Base-by-base conservation (phyloP, 2,329 filamentous ascomycete species). In the Emergomyces orientalis region DNA sequence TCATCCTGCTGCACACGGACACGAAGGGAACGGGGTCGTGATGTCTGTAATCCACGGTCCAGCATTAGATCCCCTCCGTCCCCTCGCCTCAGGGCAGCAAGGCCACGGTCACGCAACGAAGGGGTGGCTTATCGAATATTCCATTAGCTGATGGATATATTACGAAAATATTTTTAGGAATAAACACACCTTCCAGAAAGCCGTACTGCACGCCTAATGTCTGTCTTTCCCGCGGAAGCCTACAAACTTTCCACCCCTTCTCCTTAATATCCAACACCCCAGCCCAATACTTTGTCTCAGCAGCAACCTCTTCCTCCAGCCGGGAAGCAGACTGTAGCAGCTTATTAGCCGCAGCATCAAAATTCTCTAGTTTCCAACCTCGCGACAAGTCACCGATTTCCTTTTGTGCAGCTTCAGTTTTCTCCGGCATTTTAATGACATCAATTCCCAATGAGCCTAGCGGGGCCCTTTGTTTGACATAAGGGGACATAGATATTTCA, bases 221-320 rank as follows among this genome's bases (percentile, higher is more conserved):
- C 68, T 90, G 85, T 59, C 82, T 81, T 68, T 93, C 87, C 7
- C 86, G 80, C 0, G 91, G 90, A 49, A 94, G 79, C 58, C 88
- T 84, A 68, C 88, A 93, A 22, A 97, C 79, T 25, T 89, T 87
- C 93, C 94, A 99, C 4, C 92, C 91, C 62, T 86, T 87, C 67
- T 91, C 85, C 67, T 88, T 91, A 54, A 97, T 86, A 11, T 86
- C 84, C 56, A 96, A 78, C 2, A 97, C 84, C 69, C 96, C 88
- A 62, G 88, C 84, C 94, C 94, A 99, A 74, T 96, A 99, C 69
- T 83, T 87, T 1, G 87, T 87, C 77, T 99, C 94, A 37, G 86
- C 84, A 11, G 84, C 82, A 41, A 95, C 88, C 73, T 96, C 92
- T 13, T 83, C 84, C 68, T 90, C 84, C 14, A 99, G 77, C 49